Percentiles rank a stretch among this genome's conserved stretches.
Conservation (phyloP, 306 rosid genomes). For the Prunus fruticosa region DNA sequence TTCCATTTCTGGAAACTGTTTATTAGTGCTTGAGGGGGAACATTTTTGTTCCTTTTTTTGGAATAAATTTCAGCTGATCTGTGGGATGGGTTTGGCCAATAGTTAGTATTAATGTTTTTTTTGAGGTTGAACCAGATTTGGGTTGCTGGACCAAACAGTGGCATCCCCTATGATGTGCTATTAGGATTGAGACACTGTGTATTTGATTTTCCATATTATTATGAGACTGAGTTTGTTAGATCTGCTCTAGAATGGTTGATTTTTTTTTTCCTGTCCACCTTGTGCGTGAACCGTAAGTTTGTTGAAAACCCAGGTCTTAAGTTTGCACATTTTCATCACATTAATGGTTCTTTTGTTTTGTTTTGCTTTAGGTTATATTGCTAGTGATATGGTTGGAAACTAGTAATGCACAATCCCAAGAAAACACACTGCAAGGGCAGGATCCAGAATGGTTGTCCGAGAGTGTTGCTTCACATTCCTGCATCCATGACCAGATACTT, state of each 20-base stretch:
- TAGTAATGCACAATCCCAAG: slow-evolving; percentile 39
- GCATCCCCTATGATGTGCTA: background rate
- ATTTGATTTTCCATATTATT: background rate
- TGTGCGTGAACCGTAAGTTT: background rate
- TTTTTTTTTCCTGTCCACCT: background rate
- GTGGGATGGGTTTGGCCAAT: slow-evolving; percentile 8
- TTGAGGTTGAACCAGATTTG: slow-evolving; percentile 12
- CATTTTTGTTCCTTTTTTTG: background rate
- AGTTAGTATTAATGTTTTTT: background rate
- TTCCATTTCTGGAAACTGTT: slow-evolving; percentile 18
- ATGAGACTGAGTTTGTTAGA: slow-evolving; percentile 15
- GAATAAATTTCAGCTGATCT: slow-evolving; percentile 10
- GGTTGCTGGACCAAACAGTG: background rate
- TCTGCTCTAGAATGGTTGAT: slow-evolving; percentile 7
- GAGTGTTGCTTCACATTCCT: slow-evolving; percentile 77
- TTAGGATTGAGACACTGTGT: background rate
- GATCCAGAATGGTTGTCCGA: slow-evolving; percentile 40
- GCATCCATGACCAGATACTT: slow-evolving; percentile 93
- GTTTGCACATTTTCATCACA: background rate
- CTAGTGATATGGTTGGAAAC: slow-evolving; percentile 54
- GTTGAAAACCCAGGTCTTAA: background rate
- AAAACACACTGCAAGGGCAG: slow-evolving; percentile 40
- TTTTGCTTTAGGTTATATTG: slow-evolving; percentile 57
- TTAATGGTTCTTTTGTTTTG: slow-evolving; percentile 10
- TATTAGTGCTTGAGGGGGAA: slow-evolving; percentile 13